A percentile compares a stretch with the other conserved stretches of the same genome.
phyloP scores from a whole-genome alignment of 225 moss, liverwort and hornwort species.

The Bryoerythrophyllum caledonicum region DNA sequence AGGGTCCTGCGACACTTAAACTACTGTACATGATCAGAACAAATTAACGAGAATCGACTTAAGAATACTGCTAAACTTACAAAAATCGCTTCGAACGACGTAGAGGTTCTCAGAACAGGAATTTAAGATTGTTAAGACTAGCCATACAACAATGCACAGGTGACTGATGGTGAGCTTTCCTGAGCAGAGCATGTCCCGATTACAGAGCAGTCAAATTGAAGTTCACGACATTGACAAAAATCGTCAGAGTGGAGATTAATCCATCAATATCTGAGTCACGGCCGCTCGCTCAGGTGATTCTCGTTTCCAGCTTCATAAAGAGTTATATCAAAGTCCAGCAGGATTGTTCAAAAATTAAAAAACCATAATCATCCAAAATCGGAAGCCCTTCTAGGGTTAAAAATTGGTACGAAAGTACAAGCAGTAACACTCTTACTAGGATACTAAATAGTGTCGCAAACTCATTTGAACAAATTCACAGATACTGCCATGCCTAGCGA shows the following conservation, averaged over 20 bases:
- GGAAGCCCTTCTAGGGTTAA: constrained; percentile 16
- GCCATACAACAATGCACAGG: background rate
- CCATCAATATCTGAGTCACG: background rate
- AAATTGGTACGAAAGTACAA: constrained; percentile 26
- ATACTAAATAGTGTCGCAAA: background rate
- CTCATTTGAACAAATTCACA: constrained; percentile 4
- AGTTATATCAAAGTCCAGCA: no score
- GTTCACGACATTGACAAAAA: no score
- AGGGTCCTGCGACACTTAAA: no score
- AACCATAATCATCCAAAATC: no score
- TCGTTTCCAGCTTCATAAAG: no score
- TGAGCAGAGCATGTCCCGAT: background rate
- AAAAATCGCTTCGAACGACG: background rate
- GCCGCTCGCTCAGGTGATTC: no score
- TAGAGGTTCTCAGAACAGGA: background rate
- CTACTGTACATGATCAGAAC: no score
- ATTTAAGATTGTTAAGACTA: background rate
- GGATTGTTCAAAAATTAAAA: no score
- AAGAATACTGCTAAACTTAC: background rate
- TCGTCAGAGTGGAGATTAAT: background rate
- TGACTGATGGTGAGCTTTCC: background rate
- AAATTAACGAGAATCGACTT: no score
- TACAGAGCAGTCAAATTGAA: background rate
- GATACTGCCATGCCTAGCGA: background rate
- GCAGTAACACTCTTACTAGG: constrained; percentile 6